These are phyloP conservation scores for Otatea glauca DNA, from an alignment of 176 grass and related monocot genomes.

Conservation along the genomic window DNA sequence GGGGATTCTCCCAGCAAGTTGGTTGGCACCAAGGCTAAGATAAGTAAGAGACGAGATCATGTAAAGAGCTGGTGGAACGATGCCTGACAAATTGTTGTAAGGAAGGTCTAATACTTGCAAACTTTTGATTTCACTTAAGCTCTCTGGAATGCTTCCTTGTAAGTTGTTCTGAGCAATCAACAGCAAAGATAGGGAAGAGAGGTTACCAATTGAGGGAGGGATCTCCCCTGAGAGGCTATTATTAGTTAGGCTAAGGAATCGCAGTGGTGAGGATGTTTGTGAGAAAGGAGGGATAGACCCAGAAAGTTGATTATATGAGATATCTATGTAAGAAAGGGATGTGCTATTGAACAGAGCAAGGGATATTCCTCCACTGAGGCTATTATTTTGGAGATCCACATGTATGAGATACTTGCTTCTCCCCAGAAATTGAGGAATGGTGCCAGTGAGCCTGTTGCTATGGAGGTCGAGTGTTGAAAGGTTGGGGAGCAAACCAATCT, in stretches of 20 bases:
- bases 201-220: constrained; percentile 27
- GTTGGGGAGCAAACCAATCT: no score
- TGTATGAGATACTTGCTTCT: neutral
- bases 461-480: neutral
- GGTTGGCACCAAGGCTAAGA: no score
- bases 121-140: neutral
- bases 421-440: constrained; percentile 39
- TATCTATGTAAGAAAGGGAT: no score
- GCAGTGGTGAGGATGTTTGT: no score
- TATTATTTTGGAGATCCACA: constrained; percentile 37
- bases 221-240: neutral
- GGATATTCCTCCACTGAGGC: constrained; percentile 6
- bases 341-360: neutral
- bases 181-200: neutral
- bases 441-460: constrained; percentile 27
- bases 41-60: constrained; percentile 10
- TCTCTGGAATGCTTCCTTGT: constrained; percentile 8
- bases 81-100: constrained; percentile 24
- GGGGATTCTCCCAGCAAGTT: no score
- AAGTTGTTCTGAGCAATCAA: constrained; percentile 25
- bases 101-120: neutral
- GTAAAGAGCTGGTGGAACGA: constrained; percentile 19
- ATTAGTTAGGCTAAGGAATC: no score
- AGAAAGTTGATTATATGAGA: no score
- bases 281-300: no score